phyloP scores from a whole-genome alignment of 306 rosid genomes.

The Inga oerstediana region DNA sequence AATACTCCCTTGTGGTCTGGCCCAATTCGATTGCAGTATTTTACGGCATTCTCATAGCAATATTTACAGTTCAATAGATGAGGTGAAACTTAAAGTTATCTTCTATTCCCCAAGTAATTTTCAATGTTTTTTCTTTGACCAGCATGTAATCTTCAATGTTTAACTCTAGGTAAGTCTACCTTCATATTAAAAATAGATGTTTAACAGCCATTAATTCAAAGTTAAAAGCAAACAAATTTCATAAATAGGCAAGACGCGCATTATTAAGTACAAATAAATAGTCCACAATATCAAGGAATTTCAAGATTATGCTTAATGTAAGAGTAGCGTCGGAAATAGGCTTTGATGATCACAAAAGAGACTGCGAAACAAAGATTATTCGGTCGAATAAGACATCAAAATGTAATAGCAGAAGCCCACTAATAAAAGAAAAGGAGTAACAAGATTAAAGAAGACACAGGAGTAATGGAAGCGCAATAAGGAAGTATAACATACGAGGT shows the following conservation, averaged over 20 bases:
- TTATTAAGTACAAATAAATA: not conserved
- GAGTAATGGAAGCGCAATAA: not conserved
- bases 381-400: not conserved
- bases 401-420: not conserved
- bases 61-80: not conserved
- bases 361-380: not conserved
- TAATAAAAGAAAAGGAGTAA: not conserved
- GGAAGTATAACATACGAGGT: slow-evolving; percentile 46
- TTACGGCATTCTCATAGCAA: not conserved
- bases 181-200: not conserved
- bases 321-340: not conserved
- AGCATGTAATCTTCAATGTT: not conserved
- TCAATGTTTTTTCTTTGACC: too few species aligned
- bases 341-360: not conserved
- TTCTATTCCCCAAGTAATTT: not conserved
- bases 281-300: not conserved
- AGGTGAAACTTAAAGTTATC: not conserved
- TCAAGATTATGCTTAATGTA: not conserved
- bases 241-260: not conserved
- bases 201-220: not conserved
- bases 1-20: not conserved
- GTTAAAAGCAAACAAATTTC: not conserved
- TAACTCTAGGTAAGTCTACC: not conserved
- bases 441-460: not conserved
- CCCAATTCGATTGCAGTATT: slow-evolving; percentile 1